Evolutionary conservation across 805 yeast species (phyloP).

Genomic region (Priceomyces melissophilus): DNA sequence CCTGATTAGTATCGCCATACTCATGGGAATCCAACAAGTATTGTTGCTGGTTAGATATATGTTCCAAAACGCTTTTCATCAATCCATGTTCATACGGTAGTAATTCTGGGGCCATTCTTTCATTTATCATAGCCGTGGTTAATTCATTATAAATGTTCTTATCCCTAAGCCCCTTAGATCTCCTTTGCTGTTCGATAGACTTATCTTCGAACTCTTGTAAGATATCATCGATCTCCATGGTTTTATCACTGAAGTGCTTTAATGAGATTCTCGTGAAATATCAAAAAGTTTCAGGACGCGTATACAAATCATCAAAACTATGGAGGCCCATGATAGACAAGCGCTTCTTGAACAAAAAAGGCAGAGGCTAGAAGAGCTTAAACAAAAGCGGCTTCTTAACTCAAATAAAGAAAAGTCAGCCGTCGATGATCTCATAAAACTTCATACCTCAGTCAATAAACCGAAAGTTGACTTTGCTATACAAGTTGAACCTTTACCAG

Average conservation of each 20-base stretch:
- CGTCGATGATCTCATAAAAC: constrained; percentile 14
- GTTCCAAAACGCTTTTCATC: constrained; percentile 52
- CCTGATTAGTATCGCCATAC: constrained; percentile 54
- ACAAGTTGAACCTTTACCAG: constrained; percentile 20
- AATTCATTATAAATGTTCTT: constrained; percentile 42
- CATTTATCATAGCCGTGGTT: constrained; percentile 72
- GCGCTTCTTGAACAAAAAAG: constrained; percentile 38
- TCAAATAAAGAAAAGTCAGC: constrained; percentile 29
- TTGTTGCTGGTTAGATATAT: constrained; percentile 70
- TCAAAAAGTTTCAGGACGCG: not conserved
- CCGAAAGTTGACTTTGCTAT: constrained; percentile 21
- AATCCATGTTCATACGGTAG: constrained; percentile 66
- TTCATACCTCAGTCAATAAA: constrained; percentile 5
- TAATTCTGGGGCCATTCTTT: constrained; percentile 84
- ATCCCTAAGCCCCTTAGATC: constrained; percentile 11
- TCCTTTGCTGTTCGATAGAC: constrained; percentile 1
- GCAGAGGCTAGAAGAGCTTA: constrained; percentile 28
- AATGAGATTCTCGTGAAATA: not conserved
- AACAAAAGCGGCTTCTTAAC: constrained; percentile 13
- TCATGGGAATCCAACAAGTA: constrained; percentile 74
- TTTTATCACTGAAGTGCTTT: not conserved
- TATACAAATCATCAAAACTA: not conserved
- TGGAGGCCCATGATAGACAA: constrained; percentile 24
- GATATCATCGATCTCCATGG: constrained; percentile 64
- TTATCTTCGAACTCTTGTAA: constrained; percentile 56